Conservation (phyloP, 768 basidiomycete genomes). For the Infundibulicybe gibba region DNA sequence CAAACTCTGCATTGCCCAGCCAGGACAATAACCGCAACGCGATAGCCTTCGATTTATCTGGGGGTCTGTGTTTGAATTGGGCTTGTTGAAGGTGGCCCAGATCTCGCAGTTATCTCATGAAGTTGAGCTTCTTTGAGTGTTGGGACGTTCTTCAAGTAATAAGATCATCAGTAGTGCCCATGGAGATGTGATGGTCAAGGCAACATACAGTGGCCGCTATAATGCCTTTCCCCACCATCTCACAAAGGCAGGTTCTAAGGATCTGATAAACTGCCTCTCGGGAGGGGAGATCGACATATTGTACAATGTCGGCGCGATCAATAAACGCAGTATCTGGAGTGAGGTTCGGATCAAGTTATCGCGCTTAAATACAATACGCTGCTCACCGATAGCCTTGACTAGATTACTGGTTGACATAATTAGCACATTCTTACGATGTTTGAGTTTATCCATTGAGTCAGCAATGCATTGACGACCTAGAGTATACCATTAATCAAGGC, state of each 20-base stretch:
- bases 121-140: constrained; percentile 58
- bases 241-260: constrained; percentile 73
- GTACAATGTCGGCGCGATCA: constrained; percentile 95
- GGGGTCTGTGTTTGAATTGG: constrained; percentile 20
- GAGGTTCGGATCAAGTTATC: neutral
- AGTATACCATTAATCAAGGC: neutral
- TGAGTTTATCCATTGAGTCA: constrained; percentile 95
- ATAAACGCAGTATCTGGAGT: constrained; percentile 88
- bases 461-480: constrained; percentile 94
- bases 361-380: neutral
- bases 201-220: constrained; percentile 57
- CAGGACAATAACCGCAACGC: constrained; percentile 63
- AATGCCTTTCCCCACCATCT: constrained; percentile 74
- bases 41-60: constrained; percentile 46
- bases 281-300: constrained; percentile 90
- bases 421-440: constrained; percentile 88
- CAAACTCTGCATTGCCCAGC: constrained; percentile 71
- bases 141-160: constrained; percentile 50
- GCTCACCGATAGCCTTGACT: constrained; percentile 85
- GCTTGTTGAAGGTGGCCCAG: constrained; percentile 9
- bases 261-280: constrained; percentile 94
- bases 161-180: too few species aligned
- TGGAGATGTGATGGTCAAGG: neutral
- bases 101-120: constrained; percentile 42
- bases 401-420: constrained; percentile 98